Evolutionary conservation across 306 rosid genomes (phyloP), one percentile per base, ranked within the genome.

Genomic region (Prunus campanulata): DNA sequence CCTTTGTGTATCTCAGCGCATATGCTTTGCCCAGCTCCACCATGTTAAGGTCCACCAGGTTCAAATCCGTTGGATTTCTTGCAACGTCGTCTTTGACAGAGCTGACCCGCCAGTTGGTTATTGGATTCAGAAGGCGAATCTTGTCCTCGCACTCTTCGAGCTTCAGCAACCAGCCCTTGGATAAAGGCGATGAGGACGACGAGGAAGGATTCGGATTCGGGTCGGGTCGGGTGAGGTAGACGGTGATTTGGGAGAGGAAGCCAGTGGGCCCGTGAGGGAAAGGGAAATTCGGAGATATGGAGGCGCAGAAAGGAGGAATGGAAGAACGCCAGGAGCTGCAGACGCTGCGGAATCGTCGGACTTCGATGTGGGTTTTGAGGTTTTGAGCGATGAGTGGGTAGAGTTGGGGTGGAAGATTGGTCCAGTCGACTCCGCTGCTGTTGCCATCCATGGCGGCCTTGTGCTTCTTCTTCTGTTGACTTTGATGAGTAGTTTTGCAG

Each of bases 101-200:
- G 30, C 66, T 32, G 79, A 75, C 66, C 20, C 3, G 55, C 16
- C 56, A 46, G 63, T 67, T 71, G 29, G 76, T 65, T 27, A 83
- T 22, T 16, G 81, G 84, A 51, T 83, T 72, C 24, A 77, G 62
- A 30, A 76, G 79, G 1, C 77, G 79, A 66, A 83, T 29, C 64
- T 68, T 79, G 0, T 56, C 80, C 42, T 52, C 54, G 13, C 47
- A 20, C 49, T 79, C 78, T 80, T 83, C 84, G 4, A 83, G 11
- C 72, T 83, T 83, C 24, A 79, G 61, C 47, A 83, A 22, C 62
- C 76, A 77, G 22, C 81, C 84, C 1, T 50, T 66, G 8, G 67
- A 32, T 4, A 50, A 70, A 2, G 35, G 19, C 2, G 49, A 6
- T 9, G 62, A 52, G 1, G 76, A 50, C 66, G 68, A 71, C 2